Evolutionary conservation across 768 basidiomycete genomes (phyloP).

Genomic region (Omphalotus guepiniiformis): DNA sequence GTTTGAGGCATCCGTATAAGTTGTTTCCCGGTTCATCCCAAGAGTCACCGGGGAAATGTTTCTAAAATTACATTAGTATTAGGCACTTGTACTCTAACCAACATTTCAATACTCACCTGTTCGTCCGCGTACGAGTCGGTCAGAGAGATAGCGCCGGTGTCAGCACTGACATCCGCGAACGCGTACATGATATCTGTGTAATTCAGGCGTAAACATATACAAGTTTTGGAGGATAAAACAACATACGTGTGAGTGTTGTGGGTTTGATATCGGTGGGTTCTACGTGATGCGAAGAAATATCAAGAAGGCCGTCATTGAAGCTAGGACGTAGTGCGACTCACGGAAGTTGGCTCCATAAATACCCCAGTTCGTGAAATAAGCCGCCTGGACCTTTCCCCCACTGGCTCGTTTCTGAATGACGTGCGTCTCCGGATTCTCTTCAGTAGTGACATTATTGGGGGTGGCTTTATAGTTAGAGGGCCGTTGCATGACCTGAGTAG

Average conservation of each 20-base stretch:
- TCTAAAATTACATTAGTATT: constrained; percentile 34
- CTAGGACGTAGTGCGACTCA: constrained; percentile 23
- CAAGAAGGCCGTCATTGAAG: not conserved
- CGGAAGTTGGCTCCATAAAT: constrained; percentile 65
- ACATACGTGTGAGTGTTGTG: constrained; percentile 56
- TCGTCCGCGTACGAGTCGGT: constrained; percentile 76
- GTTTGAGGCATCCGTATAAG: constrained; percentile 78
- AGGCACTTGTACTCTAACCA: not conserved
- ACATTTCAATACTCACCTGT: constrained; percentile 33
- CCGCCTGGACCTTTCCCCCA: constrained; percentile 22
- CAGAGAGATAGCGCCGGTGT: constrained; percentile 57
- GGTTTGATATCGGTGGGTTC: constrained; percentile 64
- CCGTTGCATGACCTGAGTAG: constrained; percentile 5
- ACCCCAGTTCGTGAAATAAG: constrained; percentile 56
- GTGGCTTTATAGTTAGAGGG: constrained; percentile 4
- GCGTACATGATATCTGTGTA: constrained; percentile 63
- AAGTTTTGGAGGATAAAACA: constrained; percentile 1
- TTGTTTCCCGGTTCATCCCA: constrained; percentile 77
- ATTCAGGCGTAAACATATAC: not conserved
- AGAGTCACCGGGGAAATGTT: constrained; percentile 67
- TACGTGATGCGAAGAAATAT: too few relatives aligned
- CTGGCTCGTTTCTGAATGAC: constrained; percentile 8
- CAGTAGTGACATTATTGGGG: not conserved
- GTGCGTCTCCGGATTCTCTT: not conserved
- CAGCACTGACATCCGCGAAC: constrained; percentile 68